A percentile compares a stretch with the other conserved stretches of the same genome.
phyloP scores from a whole-genome alignment of 208 protist species.

The Leptomonas seymouri region DNA sequence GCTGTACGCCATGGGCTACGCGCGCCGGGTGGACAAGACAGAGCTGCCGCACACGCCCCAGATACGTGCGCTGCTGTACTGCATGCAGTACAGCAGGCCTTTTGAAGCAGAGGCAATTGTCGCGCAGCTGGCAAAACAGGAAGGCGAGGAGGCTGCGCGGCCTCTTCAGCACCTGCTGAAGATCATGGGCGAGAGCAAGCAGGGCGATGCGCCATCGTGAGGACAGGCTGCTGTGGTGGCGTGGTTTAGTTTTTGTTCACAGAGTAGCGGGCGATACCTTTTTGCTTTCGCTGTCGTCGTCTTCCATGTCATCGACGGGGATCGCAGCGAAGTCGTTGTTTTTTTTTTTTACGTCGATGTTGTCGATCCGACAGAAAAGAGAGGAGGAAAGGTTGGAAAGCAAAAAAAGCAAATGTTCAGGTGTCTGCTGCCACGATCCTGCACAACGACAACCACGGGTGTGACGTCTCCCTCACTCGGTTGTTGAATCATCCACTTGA shows the following conservation, averaged over 20 bases:
- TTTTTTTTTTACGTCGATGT: no score
- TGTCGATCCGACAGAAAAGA: no score
- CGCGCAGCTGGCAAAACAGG: conserved; percentile 35
- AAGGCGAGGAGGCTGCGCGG: conserved; percentile 39
- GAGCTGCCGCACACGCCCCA: conserved; percentile 65
- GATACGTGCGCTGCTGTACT: conserved; percentile 77
- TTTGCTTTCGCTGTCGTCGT: no score
- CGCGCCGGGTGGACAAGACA: conserved; percentile 59
- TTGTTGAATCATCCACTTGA: no score
- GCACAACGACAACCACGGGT: no score
- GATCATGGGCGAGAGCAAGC: conserved; percentile 28
- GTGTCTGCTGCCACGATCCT: no score
- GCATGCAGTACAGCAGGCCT: conserved; percentile 71
- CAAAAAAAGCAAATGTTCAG: no score
- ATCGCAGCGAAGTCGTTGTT: no score
- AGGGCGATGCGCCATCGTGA: background rate
- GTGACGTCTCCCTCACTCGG: no score
- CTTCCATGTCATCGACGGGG: no score
- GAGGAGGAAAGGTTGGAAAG: no score
- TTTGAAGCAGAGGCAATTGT: conserved; percentile 79
- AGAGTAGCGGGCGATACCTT: background rate
- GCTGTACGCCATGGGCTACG: conserved; percentile 66
- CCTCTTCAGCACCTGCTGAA: conserved; percentile 60
- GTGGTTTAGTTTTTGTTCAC: background rate
- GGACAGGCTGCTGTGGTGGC: no score